Conservation (phyloP, 225 moss, liverwort and hornwort species). For the Bryoerythrophyllum caledonicum region DNA sequence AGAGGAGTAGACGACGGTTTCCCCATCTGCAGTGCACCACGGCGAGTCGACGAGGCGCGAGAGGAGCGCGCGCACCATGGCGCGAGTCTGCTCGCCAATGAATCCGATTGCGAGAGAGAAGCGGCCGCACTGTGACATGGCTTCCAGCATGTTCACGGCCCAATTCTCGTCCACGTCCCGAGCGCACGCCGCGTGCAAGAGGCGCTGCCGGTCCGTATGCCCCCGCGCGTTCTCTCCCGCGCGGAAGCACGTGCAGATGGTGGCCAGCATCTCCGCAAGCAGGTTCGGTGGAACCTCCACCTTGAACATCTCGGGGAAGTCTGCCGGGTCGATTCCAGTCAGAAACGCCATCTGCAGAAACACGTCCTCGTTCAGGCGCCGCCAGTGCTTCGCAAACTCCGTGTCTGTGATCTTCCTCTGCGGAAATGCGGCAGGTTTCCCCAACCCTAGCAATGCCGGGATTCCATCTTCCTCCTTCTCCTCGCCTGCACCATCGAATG, state of each 20-base stretch:
- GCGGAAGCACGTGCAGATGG: constrained; percentile 38
- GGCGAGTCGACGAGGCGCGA: constrained; percentile 14
- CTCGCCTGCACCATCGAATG: constrained; percentile 52
- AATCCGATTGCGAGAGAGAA: constrained; percentile 61
- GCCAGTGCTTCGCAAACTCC: constrained; percentile 62
- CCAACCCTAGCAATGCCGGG: background rate
- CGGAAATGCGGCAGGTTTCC: too few species aligned
- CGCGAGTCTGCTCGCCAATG: constrained; percentile 33
- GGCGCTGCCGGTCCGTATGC: constrained; percentile 1
- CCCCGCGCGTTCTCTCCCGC: background rate
- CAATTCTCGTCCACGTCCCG: constrained; percentile 40
- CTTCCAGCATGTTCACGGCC: constrained; percentile 47
- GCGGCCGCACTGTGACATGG: constrained; percentile 49
- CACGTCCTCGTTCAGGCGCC: constrained; percentile 34
- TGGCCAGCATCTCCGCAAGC: constrained; percentile 52
- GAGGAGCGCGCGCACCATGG: constrained; percentile 33
- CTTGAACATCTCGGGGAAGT: constrained; percentile 53
- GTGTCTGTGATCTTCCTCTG: constrained; percentile 30
- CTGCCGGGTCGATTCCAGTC: constrained; percentile 36
- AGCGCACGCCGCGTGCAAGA: constrained; percentile 13
- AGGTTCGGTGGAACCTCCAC: constrained; percentile 70
- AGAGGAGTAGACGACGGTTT: too few species aligned
- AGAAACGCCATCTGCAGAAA: constrained; percentile 42
- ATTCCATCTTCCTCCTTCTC: background rate
- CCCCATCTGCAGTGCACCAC: constrained; percentile 33